Evolutionary conservation across 2,329 filamentous ascomycete species (phyloP).

Genomic region (Fusarium bactridioides): DNA sequence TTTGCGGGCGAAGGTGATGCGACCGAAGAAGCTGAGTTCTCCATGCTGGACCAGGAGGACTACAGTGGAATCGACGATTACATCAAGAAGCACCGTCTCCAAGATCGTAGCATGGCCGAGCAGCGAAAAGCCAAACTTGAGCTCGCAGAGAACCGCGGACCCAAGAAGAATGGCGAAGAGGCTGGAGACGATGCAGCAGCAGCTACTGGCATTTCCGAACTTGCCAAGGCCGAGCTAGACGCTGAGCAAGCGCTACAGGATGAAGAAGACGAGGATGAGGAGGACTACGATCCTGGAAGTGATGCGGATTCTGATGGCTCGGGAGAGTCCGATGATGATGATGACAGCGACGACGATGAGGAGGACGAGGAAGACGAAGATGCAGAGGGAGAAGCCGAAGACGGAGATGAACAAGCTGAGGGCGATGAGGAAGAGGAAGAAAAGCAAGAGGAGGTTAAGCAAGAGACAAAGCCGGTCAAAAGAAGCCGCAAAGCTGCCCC

Average conservation of each 20-base stretch:
- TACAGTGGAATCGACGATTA: conserved; percentile 71
- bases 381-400: conserved; percentile 36
- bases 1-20: conserved; percentile 56
- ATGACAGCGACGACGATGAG: conserved; percentile 51
- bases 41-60: conserved; percentile 75
- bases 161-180: conserved; percentile 55
- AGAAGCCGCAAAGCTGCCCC: not conserved
- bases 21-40: conserved; percentile 71
- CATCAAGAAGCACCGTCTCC: conserved; percentile 66
- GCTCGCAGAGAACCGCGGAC: conserved; percentile 64
- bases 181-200: conserved; percentile 47
- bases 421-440: conserved; percentile 35
- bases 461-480: conserved; percentile 7
- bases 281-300: conserved; percentile 71
- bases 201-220: conserved; percentile 55
- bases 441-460: conserved; percentile 28
- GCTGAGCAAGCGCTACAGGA: conserved; percentile 63
- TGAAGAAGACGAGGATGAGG: conserved; percentile 70
- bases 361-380: conserved; percentile 43
- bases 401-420: conserved; percentile 28
- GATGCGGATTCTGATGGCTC: conserved; percentile 67
- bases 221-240: conserved; percentile 59
- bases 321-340: conserved; percentile 62
- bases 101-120: conserved; percentile 74
- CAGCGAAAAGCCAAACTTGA: conserved; percentile 70